Evolutionary conservation across 2,329 filamentous ascomycete genomes (phyloP).

Genomic region (Uncinocarpus reesii): DNA sequence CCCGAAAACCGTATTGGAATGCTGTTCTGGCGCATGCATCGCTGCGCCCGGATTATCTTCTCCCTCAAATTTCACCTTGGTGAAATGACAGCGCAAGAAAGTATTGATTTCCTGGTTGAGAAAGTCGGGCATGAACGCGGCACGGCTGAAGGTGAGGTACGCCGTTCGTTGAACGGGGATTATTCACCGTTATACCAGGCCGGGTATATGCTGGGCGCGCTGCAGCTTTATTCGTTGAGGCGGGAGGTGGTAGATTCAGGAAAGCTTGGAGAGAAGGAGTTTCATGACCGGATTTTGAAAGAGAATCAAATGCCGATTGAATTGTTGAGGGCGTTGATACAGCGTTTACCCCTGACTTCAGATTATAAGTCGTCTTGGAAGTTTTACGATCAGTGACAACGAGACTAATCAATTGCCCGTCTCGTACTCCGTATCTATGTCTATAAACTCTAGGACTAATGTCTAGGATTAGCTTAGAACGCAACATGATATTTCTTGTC

Average conservation of each 20-base stretch:
- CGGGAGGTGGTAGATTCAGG: slow-evolving; percentile 39
- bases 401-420: too few relatives aligned
- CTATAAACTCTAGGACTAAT: too few relatives aligned
- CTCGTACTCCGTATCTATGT: too few relatives aligned
- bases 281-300: slow-evolving; percentile 45
- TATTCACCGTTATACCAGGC: slow-evolving; percentile 51
- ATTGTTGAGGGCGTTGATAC: slow-evolving; percentile 42
- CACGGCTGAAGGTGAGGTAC: slow-evolving; percentile 52
- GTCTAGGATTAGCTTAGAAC: too few relatives aligned
- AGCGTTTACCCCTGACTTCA: slow-evolving; percentile 32
- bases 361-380: slow-evolving; percentile 43
- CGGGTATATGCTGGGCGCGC: slow-evolving; percentile 50
- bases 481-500: too few relatives aligned
- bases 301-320: slow-evolving; percentile 48
- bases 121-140: slow-evolving; percentile 50
- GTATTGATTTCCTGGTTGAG: slow-evolving; percentile 48
- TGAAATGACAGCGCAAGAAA: slow-evolving; percentile 44
- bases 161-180: slow-evolving; percentile 46
- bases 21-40: slow-evolving; percentile 54
- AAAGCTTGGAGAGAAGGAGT: slow-evolving; percentile 42
- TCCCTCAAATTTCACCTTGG: slow-evolving; percentile 50
- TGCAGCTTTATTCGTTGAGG: slow-evolving; percentile 46
- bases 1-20: slow-evolving; percentile 48
- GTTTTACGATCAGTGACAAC: slow-evolving; percentile 32
- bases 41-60: slow-evolving; percentile 50